Percentiles rank a stretch among this genome's conserved stretches.
These are phyloP conservation scores for Ottelia alismoides DNA, from an alignment of 106 monocot species.

Conservation along the genomic window DNA sequence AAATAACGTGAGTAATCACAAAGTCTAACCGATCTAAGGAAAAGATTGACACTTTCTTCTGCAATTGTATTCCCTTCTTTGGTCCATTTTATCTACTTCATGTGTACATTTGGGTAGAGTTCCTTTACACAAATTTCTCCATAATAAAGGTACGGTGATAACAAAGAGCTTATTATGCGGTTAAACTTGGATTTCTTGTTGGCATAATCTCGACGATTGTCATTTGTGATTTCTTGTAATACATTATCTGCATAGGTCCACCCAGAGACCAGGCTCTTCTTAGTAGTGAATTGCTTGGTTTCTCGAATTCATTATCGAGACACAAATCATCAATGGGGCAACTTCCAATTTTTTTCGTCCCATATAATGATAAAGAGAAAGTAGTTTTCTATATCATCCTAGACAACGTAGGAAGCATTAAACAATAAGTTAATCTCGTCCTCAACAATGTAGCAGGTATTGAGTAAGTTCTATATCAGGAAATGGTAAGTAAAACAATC, in stretches of 20 bases:
- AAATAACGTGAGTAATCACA: conserved; percentile 90
- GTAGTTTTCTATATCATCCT: too few relatives aligned
- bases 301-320: conserved; percentile 70
- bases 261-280: conserved; percentile 83
- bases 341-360: conserved; percentile 29
- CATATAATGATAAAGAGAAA: conserved; percentile 7
- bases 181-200: conserved; percentile 50
- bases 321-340: conserved; percentile 66
- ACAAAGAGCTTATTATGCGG: conserved; percentile 49
- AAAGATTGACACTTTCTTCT: conserved; percentile 56
- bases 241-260: conserved; percentile 72
- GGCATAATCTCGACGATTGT: conserved; percentile 38
- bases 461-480: too few relatives aligned
- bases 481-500: too few relatives aligned
- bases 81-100: conserved; percentile 66
- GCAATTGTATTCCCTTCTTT: conserved; percentile 39
- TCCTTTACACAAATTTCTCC: conserved; percentile 80
- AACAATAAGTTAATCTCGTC: too few relatives aligned
- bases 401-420: too few relatives aligned
- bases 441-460: too few relatives aligned
- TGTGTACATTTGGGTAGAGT: conserved; percentile 44
- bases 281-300: conserved; percentile 73
- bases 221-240: conserved; percentile 36
- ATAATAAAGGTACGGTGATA: conserved; percentile 89
- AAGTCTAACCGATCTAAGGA: conserved; percentile 64